Evolutionary conservation across 2,329 filamentous ascomycete genomes (phyloP), one percentile per base, ranked within the genome.

Genomic region (Clonostachys sp.): DNA sequence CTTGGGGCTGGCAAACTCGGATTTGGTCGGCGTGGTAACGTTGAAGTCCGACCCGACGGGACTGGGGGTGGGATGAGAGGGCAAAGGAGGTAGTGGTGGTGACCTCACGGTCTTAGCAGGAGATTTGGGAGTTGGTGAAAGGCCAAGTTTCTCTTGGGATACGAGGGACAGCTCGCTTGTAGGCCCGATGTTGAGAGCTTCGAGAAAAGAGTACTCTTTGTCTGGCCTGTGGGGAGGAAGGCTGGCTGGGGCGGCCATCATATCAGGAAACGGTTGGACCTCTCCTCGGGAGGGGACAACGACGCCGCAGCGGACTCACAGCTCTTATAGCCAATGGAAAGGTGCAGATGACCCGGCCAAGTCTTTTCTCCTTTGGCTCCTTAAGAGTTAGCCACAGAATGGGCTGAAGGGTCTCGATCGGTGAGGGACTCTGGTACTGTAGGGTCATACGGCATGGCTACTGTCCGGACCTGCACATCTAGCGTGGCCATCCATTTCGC

Each of bases 171-270:
- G 12, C 24, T 55, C 55, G 14, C 55, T 56, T 45, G 55, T 50
- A 33, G 61, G 57, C 45, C 47, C 47, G 24, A 48, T 45, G 9
- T 53, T 50, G 45, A 61, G 57, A 34, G 59, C 59, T 57, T 61
- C 59, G 41, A 61, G 56, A 48, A 61, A 61, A 49, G 59, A 61
- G 52, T 59, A 61, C 48, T 61, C 59, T 51, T 16, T 45, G 18
- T 48, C 47, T 9, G 36, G 24, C 47, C n/a, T 43, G 5, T 20
- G 10, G 13, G 46, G 41, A 48, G 41, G n/a, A 18, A 36, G 34
- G 18, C 42, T 7, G 9, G 44, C 8, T 13, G 20, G 45, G 17
- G 45, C 40, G 45, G 33, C 17, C 34, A 18, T 20, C 24, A 50
- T 42, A n/a, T 10, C 14, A 40, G n/a, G 10, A 24, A 42, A 8